Conservation (phyloP, 768 basidiomycete species). For the Fomitopsis serialis region DNA sequence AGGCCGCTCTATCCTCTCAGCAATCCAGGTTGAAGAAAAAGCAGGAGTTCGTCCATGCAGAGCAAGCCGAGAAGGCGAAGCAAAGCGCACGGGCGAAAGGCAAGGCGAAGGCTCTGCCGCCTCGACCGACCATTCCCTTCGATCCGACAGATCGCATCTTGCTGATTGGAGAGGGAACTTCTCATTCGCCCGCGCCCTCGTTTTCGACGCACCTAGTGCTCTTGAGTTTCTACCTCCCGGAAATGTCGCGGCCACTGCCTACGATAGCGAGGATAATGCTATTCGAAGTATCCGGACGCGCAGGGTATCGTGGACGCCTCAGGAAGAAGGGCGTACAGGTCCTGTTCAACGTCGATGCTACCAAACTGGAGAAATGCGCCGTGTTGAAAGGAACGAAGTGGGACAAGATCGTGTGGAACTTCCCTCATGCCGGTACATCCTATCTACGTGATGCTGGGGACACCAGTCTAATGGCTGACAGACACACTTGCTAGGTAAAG, state of each 20-base stretch:
- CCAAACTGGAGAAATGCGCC: conserved; percentile 54
- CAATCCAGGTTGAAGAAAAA: conserved; percentile 62
- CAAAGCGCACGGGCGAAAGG: conserved; percentile 27
- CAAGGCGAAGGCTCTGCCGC: conserved; percentile 30
- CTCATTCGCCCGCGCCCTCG: conserved; percentile 78
- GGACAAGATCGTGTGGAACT: conserved; percentile 90
- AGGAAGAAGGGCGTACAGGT: conserved; percentile 60
- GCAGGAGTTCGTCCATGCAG: conserved; percentile 44
- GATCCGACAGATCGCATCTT: conserved; percentile 59
- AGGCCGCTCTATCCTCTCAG: conserved; percentile 63
- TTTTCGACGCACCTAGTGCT: conserved; percentile 38
- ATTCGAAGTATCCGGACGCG: conserved; percentile 78
- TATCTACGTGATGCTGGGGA: neutral
- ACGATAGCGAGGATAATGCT: conserved; percentile 75
- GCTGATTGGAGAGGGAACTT: conserved; percentile 92
- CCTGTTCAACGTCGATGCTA: conserved; percentile 83
- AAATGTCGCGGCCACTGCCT: conserved; percentile 83
- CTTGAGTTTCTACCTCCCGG: conserved; percentile 49
- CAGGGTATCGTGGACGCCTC: conserved; percentile 50
- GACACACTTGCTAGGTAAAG: conserved; percentile 51
- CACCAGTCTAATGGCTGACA: neutral
- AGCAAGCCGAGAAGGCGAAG: conserved; percentile 39
- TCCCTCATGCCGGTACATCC: conserved; percentile 85
- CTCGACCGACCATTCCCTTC: conserved; percentile 59
- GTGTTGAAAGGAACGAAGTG: conserved; percentile 57